Conservation (phyloP, 257 asterid species). For the Salvia miltiorrhiza region DNA sequence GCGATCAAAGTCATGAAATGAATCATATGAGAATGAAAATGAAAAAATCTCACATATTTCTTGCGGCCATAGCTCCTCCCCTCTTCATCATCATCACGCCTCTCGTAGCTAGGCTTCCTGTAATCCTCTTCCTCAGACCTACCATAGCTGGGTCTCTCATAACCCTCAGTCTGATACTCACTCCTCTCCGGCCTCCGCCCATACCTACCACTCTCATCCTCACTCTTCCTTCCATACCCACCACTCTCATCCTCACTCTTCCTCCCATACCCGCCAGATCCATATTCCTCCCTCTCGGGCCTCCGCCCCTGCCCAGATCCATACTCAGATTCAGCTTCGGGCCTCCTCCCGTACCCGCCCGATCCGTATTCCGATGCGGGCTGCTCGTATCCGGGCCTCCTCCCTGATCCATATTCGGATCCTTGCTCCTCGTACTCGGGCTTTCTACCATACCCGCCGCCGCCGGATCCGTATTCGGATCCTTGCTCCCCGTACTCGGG, state of each 20-base stretch:
- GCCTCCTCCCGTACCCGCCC: constrained; percentile 26
- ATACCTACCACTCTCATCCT: constrained; percentile 17
- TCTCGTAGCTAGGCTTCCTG: constrained; percentile 45
- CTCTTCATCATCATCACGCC: constrained; percentile 45
- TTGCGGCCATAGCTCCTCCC: constrained; percentile 62
- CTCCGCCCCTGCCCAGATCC: constrained; percentile 31
- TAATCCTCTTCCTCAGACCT: constrained; percentile 64
- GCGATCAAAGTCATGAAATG: neutral
- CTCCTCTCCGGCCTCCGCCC: constrained; percentile 30
- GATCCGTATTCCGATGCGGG: constrained; percentile 24
- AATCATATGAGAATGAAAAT: too few relatives aligned
- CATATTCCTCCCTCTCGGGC: constrained; percentile 31
- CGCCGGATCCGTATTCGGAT: constrained; percentile 31
- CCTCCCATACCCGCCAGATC: constrained; percentile 20
- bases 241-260: constrained; percentile 20
- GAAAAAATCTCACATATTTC: constrained; percentile 53
- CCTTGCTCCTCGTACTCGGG: constrained; percentile 22
- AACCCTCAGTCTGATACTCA: constrained; percentile 34
- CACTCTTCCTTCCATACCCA: constrained; percentile 22
- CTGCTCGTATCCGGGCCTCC: constrained; percentile 19
- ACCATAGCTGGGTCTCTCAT: constrained; percentile 60
- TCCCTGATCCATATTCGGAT: constrained; percentile 25
- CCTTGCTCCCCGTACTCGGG: constrained; percentile 24
- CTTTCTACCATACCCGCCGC: constrained; percentile 22
- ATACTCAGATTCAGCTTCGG: constrained; percentile 9